phyloP scores from a whole-genome alignment of 805 yeast species.

The Barnettozyma vustinii region DNA sequence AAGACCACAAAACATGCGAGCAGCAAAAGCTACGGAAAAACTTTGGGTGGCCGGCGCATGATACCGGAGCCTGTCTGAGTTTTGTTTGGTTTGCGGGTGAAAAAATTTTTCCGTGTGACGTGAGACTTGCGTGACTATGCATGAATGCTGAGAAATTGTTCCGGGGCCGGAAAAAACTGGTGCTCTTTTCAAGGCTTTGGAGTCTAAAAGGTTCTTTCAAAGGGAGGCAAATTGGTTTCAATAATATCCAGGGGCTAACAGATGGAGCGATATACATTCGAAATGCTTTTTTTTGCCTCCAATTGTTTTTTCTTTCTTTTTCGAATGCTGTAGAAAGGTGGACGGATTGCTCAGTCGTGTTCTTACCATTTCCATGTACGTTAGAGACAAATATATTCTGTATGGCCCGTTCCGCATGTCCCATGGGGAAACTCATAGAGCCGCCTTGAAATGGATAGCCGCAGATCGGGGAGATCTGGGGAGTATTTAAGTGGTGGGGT shows the following conservation, averaged over 20 bases:
- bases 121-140: background rate
- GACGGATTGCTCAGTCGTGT: background rate
- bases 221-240: no score
- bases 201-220: background rate
- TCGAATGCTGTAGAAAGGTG: no score
- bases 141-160: background rate
- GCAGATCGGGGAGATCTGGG: background rate
- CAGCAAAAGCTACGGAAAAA: background rate
- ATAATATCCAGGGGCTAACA: no score
- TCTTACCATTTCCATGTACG: background rate
- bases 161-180: background rate
- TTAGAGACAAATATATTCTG: background rate
- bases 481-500: background rate
- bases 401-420: background rate
- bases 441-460: background rate
- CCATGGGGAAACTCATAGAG: background rate
- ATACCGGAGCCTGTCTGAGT: background rate
- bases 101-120: background rate
- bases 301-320: no score
- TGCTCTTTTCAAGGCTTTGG: background rate
- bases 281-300: no score
- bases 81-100: background rate
- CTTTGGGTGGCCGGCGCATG: background rate
- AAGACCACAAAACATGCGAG: background rate
- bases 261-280: no score